phyloP scores from a whole-genome alignment of 495 filamentous ascomycete species.

The Glonium stellatum region DNA sequence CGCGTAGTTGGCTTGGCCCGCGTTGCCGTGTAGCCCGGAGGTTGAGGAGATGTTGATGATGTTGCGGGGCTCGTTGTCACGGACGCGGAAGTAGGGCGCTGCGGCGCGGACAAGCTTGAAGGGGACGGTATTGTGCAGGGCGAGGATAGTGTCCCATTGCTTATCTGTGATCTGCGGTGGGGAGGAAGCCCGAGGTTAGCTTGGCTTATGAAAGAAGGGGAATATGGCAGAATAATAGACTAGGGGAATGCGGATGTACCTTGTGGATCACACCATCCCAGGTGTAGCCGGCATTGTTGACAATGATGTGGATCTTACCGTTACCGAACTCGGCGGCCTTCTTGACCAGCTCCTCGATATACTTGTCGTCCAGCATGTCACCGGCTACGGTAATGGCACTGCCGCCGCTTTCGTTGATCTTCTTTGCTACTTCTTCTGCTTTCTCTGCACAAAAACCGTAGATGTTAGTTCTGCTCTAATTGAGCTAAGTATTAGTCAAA shows the following conservation, averaged over 20 bases:
- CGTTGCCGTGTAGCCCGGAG: conserved; percentile 74
- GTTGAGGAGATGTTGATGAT: conserved; percentile 79
- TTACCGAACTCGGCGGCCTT: conserved; percentile 69
- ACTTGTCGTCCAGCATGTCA: conserved; percentile 61
- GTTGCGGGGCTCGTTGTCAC: conserved; percentile 67
- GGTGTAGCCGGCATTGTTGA: conserved; percentile 84
- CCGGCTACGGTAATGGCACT: conserved; percentile 63
- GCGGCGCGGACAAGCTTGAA: conserved; percentile 75
- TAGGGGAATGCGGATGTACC: conserved; percentile 36
- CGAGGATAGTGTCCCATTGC: conserved; percentile 81
- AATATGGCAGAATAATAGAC: background rate
- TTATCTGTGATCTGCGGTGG: conserved; percentile 84
- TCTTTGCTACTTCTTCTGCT: conserved; percentile 52
- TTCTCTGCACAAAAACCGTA: conserved; percentile 44
- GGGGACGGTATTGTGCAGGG: conserved; percentile 72
- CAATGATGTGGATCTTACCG: conserved; percentile 81
- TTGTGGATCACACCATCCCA: conserved; percentile 91
- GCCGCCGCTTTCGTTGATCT: conserved; percentile 59
- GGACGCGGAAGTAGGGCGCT: conserved; percentile 78
- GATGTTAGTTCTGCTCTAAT: background rate
- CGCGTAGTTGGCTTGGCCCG: conserved; percentile 79
- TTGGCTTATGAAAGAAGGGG: no score
- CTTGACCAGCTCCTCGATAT: conserved; percentile 62
- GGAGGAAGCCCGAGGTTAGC: background rate
- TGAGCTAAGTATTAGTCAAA: no score